phyloP scores from a whole-genome alignment of 1,139 yeast genomes.

The Blastobotrys aristatus region DNA sequence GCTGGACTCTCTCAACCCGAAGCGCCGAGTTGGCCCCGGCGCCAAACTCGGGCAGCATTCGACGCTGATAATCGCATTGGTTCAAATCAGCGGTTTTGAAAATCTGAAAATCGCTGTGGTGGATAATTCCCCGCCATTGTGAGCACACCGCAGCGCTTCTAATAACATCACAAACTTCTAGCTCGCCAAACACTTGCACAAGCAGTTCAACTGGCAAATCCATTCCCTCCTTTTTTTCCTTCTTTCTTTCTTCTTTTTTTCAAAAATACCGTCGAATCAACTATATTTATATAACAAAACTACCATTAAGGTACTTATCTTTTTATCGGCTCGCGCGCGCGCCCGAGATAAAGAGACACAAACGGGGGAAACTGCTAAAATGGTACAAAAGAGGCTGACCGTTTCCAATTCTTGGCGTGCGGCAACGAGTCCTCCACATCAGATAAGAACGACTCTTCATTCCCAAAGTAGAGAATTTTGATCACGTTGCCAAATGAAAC shows the following conservation, averaged over 20 bases:
- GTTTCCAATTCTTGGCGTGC: slow-evolving; percentile 3
- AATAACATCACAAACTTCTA: not conserved
- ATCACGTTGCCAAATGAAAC: slow-evolving; percentile 68
- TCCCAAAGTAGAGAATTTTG: slow-evolving; percentile 70
- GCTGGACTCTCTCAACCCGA: not conserved
- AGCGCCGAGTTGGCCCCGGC: not conserved
- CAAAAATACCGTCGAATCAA: not conserved
- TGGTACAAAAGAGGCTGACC: too few relatives aligned
- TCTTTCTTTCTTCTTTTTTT: too few relatives aligned
- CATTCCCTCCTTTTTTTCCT: not conserved
- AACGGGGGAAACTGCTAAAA: not conserved
- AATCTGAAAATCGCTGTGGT: not conserved
- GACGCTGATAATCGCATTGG: not conserved
- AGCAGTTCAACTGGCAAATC: slow-evolving; percentile 2
- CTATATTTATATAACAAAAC: not conserved
- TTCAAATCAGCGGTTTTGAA: too few relatives aligned
- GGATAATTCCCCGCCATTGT: slow-evolving; percentile 1
- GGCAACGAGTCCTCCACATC: slow-evolving; percentile 14
- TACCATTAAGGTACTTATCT: not conserved
- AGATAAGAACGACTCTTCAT: slow-evolving; percentile 36
- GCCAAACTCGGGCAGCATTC: not conserved
- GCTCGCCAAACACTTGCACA: not conserved
- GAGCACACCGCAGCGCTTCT: not conserved
- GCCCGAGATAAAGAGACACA: not conserved
- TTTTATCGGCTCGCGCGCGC: not conserved